Conservation (phyloP, 331 rosid species). For the Malus hybrid region DNA sequence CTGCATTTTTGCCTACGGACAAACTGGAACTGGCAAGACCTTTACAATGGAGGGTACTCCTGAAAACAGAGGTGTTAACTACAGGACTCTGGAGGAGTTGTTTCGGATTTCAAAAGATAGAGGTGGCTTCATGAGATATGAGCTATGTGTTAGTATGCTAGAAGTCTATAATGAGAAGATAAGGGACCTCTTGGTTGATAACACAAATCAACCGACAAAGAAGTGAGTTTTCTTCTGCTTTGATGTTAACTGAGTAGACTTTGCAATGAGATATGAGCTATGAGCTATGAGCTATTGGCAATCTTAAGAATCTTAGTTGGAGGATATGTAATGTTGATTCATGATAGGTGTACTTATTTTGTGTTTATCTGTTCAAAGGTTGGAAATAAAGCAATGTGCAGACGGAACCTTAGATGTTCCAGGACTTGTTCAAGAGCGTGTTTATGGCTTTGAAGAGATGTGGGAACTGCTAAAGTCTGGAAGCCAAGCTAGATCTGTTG, state of each 20-base stretch:
- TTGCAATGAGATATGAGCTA: not conserved
- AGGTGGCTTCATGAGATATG: slow-evolving; percentile 63
- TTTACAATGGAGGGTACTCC: slow-evolving; percentile 96
- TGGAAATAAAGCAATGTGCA: slow-evolving; percentile 60
- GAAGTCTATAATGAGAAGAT: slow-evolving; percentile 97
- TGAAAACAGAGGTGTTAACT: slow-evolving; percentile 89
- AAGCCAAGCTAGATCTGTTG: slow-evolving; percentile 79
- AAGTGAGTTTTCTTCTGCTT: slow-evolving; percentile 33
- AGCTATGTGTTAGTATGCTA: slow-evolving; percentile 80
- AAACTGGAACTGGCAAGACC: slow-evolving; percentile 98
- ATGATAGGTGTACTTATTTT: not conserved
- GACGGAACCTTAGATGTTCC: slow-evolving; percentile 95
- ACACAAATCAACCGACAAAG: slow-evolving; percentile 59
- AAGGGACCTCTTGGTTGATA: slow-evolving; percentile 77
- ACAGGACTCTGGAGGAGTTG: slow-evolving; percentile 80
- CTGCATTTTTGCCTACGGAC: slow-evolving; percentile 97
- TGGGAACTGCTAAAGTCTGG: slow-evolving; percentile 88
- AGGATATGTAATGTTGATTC: not conserved
- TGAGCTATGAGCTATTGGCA: not conserved
- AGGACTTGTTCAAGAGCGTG: slow-evolving; percentile 78
- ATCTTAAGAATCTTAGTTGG: not conserved
- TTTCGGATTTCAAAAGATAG: slow-evolving; percentile 66
- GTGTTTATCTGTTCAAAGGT: slow-evolving; percentile 28
- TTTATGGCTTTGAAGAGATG: slow-evolving; percentile 56
- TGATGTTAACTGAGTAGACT: not conserved